Evolutionary conservation across 2,329 filamentous ascomycete species (phyloP).

Genomic region (Colletotrichum tanaceti): DNA sequence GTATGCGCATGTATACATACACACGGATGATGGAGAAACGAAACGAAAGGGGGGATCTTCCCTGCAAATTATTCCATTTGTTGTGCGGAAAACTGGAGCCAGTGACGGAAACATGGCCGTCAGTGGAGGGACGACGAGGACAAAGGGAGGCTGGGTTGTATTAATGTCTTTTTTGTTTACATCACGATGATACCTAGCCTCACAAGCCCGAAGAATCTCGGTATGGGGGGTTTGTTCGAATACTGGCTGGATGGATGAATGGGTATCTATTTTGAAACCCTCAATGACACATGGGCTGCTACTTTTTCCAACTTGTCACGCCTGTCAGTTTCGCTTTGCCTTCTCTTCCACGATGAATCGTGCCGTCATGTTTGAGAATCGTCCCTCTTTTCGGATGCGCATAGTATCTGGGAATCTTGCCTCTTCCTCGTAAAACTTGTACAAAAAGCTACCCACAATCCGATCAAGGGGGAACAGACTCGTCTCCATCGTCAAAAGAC

Average conservation of each 20-base stretch:
- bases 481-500: conserved; percentile 3
- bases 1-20: background rate
- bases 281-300: conserved; percentile 9
- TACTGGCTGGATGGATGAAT: conserved; percentile 18
- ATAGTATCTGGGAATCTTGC: background rate
- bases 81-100: background rate
- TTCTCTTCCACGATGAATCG: background rate
- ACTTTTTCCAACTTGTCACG: background rate
- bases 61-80: background rate
- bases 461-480: background rate
- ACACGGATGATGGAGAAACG: background rate
- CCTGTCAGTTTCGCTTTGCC: background rate
- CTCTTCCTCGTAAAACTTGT: conserved; percentile 32
- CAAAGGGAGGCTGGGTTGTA: background rate
- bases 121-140: background rate
- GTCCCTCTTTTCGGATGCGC: background rate
- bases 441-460: conserved; percentile 33
- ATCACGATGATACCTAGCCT: conserved; percentile 37
- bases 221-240: conserved; percentile 18
- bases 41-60: background rate
- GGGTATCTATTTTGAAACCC: background rate
- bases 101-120: background rate
- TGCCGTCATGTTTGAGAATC: background rate
- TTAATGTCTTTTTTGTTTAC: conserved; percentile 6
- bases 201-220: background rate